These are phyloP conservation scores for Fragilariopsis cylindrus DNA, from an alignment of 108 stramenopile species.

Conservation along the genomic window DNA sequence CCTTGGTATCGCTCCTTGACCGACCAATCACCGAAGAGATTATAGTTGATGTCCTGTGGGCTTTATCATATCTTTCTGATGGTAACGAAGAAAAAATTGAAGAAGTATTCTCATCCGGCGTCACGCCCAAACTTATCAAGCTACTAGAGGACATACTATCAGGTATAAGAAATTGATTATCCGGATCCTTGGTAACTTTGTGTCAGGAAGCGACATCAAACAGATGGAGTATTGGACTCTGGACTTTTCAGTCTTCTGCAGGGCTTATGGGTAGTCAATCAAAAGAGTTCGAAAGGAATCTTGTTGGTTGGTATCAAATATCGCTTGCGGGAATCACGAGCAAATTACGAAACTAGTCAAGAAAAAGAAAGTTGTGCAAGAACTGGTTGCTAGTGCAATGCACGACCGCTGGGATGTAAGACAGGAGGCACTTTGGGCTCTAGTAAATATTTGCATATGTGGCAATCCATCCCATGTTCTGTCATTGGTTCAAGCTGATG, in stretches of 20 bases:
- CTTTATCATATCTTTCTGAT: conserved; percentile 87
- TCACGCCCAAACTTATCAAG: conserved; percentile 44
- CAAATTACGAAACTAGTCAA: conserved; percentile 66
- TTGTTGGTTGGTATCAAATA: conserved; percentile 88
- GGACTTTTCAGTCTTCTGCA: conserved; percentile 46
- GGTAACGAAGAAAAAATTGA: conserved; percentile 80
- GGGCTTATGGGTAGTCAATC: conserved; percentile 26
- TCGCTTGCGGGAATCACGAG: conserved; percentile 87
- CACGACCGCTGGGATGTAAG: conserved; percentile 74
- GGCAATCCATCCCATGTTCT: conserved; percentile 49
- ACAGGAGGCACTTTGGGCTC: conserved; percentile 89
- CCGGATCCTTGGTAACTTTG: conserved; percentile 92
- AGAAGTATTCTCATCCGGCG: conserved; percentile 52
- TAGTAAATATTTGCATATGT: conserved; percentile 76
- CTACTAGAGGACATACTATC: conserved; percentile 41
- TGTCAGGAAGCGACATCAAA: conserved; percentile 86
- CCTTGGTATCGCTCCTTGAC: conserved; percentile 26
- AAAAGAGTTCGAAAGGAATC: conserved; percentile 85
- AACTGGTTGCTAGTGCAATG: conserved; percentile 52
- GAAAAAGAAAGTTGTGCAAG: conserved; percentile 36
- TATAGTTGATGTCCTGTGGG: conserved; percentile 84
- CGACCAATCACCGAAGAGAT: conserved; percentile 34
- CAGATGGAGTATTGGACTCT: conserved; percentile 83
- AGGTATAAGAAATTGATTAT: conserved; percentile 73
- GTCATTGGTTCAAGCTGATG: conserved; percentile 61